phyloP scores from a whole-genome alignment of 2,329 filamentous ascomycete genomes.

The Fusarium palustre region DNA sequence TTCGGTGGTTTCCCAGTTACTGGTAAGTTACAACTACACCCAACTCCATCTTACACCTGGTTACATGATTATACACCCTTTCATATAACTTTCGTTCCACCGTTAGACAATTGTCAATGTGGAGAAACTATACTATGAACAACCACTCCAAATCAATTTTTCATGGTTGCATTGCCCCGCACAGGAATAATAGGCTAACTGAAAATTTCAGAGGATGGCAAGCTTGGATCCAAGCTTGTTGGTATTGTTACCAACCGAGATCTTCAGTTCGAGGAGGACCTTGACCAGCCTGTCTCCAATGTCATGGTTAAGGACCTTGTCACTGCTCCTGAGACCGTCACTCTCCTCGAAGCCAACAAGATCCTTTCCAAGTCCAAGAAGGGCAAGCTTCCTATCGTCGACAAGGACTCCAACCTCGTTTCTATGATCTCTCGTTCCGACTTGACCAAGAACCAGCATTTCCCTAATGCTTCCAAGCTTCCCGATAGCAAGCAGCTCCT shows the following conservation, averaged over 20 bases:
- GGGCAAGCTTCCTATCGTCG: constrained; percentile 95
- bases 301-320: constrained; percentile 97
- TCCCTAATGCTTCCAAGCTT: constrained; percentile 94
- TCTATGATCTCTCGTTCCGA: constrained; percentile 95
- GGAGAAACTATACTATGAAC: constrained; percentile 66
- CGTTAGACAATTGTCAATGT: constrained; percentile 86
- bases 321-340: constrained; percentile 86
- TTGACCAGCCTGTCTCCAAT: constrained; percentile 77
- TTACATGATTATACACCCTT: constrained; percentile 83
- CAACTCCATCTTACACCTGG: constrained; percentile 36
- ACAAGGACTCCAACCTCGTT: constrained; percentile 84
- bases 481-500: constrained; percentile 98
- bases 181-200: constrained; percentile 40
- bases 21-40: constrained; percentile 72
- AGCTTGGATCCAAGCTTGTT: constrained; percentile 92
- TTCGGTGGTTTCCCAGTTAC: constrained; percentile 99
- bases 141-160: constrained; percentile 36
- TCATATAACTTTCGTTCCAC: constrained; percentile 99
- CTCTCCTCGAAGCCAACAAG: constrained; percentile 87
- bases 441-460: constrained; percentile 98
- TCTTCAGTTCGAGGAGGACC: constrained; percentile 92
- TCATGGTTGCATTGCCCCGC: constrained; percentile 15
- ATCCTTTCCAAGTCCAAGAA: constrained; percentile 97
- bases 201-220: constrained; percentile 79
- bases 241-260: constrained; percentile 98